These are phyloP conservation scores for Triticum timopheevii DNA, from an alignment of 176 grass and related monocot genomes.

Conservation along the genomic window DNA sequence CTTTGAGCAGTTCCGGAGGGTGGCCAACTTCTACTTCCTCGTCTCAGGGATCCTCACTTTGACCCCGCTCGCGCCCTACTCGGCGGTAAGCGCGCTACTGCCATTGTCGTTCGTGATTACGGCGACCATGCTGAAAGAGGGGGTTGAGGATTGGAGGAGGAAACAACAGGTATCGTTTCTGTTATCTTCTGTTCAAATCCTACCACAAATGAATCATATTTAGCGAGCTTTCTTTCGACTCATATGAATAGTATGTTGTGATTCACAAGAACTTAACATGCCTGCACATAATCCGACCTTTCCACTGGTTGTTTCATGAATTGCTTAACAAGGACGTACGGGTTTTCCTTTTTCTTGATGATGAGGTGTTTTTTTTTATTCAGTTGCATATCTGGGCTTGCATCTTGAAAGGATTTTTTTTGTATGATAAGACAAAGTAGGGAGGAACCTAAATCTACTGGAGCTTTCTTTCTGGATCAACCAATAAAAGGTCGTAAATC, in stretches of 20 bases:
- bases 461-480: conserved; percentile 4
- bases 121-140: conserved; percentile 92
- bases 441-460: background rate
- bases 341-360: conserved; percentile 21
- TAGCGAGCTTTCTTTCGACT: conserved; percentile 11
- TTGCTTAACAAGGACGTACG: background rate
- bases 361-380: background rate
- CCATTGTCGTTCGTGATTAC: conserved; percentile 71
- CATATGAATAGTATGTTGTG: background rate
- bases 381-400: background rate
- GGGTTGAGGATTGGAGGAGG: conserved; percentile 88
- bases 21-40: conserved; percentile 97
- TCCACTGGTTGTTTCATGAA: conserved; percentile 9
- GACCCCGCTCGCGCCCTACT: conserved; percentile 76
- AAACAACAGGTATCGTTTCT: conserved; percentile 73
- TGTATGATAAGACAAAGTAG: background rate
- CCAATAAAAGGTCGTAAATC: background rate
- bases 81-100: conserved; percentile 56
- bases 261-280: background rate
- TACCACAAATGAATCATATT: background rate
- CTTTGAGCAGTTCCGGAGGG: conserved; percentile 99
- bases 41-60: conserved; percentile 74
- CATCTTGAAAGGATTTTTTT: background rate
- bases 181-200: background rate
- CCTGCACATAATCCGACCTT: background rate